These are phyloP conservation scores for Lentinula sp. DNA, from an alignment of 768 basidiomycete genomes.

Conservation along the genomic window DNA sequence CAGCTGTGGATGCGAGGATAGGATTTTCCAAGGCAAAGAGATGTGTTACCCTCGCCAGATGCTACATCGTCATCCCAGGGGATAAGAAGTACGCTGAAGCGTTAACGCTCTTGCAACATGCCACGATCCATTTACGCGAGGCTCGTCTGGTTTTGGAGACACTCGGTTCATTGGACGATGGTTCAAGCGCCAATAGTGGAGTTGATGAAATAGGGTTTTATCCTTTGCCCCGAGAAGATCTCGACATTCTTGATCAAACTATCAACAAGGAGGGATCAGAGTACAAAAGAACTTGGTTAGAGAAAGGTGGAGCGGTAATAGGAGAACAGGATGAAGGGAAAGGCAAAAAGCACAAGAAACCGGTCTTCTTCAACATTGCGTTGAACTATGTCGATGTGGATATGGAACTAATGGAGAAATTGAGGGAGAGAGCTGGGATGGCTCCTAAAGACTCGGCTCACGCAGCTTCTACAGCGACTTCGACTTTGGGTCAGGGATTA, in stretches of 20 bases:
- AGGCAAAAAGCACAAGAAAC: slow-evolving; percentile 62
- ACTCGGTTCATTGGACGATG: slow-evolving; percentile 40
- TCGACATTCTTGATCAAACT: slow-evolving; percentile 47
- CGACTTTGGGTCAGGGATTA: background rate
- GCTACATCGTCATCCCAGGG: slow-evolving; percentile 48
- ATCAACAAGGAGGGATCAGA: slow-evolving; percentile 40
- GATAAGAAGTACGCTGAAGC: slow-evolving; percentile 66
- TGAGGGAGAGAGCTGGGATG: slow-evolving; percentile 68
- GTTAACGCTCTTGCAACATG: slow-evolving; percentile 64
- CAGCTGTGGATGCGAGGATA: slow-evolving; percentile 71
- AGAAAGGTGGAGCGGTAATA: slow-evolving; percentile 62
- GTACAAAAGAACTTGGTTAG: slow-evolving; percentile 75
- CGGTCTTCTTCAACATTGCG: slow-evolving; percentile 90
- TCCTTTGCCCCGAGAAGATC: slow-evolving; percentile 35
- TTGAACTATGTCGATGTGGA: slow-evolving; percentile 88
- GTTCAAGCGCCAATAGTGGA: slow-evolving; percentile 27
- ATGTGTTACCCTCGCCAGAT: slow-evolving; percentile 70
- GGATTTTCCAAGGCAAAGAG: slow-evolving; percentile 69
- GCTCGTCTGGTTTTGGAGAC: slow-evolving; percentile 43
- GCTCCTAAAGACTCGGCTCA: slow-evolving; percentile 16
- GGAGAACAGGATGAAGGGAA: slow-evolving; percentile 21
- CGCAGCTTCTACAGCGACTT: slow-evolving; percentile 13
- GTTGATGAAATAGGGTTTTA: slow-evolving; percentile 39
- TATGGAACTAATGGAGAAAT: slow-evolving; percentile 47
- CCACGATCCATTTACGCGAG: slow-evolving; percentile 70